Base-by-base conservation (phyloP, 306 rosid genomes). In the Acacia confusa region DNA sequence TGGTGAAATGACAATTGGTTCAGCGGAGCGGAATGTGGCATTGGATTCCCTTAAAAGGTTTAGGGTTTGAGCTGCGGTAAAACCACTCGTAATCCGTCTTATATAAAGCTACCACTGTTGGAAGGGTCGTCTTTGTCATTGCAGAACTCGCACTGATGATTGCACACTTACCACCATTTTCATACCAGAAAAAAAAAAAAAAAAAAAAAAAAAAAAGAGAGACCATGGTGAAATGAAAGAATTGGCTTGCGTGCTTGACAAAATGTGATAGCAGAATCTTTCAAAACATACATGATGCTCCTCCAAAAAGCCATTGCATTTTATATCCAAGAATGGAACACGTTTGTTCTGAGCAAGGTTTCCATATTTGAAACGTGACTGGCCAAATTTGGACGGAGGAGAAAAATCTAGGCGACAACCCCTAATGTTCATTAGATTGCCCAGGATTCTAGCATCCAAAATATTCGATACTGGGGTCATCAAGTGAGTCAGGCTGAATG, bases 351-450 rank as follows among this genome's bases (percentile, higher is more conserved):
- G 64, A 12, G 6, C 22, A 36, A 34, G 60, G n/a, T 82, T 48
- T 74, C 81, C 76, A 66, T 40, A 76, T 77, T 80, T 65, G 78
- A 84, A 77, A 80, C 24, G 68, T 61, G 48, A 79, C 40, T 5
- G 52, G 53, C 68, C 57, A 45, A 77, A 81, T 52, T 53, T 76
- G 32, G 50, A 70, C 74, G 47, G 20, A 43, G 66, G 22, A 7
- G 45, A 75, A 79, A 12, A 72, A 83, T 72, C 19, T 36, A 41
- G 76, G 72, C 83, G 83, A 83, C 22, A 76, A 67, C 0, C 63
- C 74, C 52, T 73, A 61, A 44, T 81, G 63, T 50, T 82, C 73
- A 77, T 81, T 83, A 50, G n/a, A 83, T 80, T 68, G 41, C 63
- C 60, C 20, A 66, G 34, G 74, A 50, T 53, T 74, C 9, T 78